Evolutionary conservation across 495 filamentous ascomycete genomes (phyloP), one percentile per base, ranked within the genome.

Genomic region (Penicillium paxilli): DNA sequence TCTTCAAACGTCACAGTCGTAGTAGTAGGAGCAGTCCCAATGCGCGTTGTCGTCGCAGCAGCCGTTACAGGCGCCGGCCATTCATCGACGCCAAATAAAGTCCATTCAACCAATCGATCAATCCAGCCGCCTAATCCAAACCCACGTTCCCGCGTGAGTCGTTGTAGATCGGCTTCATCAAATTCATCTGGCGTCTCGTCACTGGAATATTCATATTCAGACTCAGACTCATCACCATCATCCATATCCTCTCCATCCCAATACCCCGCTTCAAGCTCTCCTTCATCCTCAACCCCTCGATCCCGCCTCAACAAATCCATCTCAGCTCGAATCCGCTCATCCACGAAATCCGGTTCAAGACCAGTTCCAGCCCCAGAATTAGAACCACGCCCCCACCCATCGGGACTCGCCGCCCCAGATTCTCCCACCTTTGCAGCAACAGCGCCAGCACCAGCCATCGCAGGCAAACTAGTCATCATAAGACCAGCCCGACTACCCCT

Each of bases 51-150:
- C 16, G 33, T 26, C 42, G 55, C 19, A 12, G 42, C 26, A n/a
- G 37, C 1, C 22, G 59, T 12, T 0, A 41, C 48, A 49, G 66
- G 28, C 6, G 56, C 51, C 28, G 72, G 68, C 63, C 66, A 73
- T 58, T 89, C 87, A 32, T 88, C 82, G 9, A 91, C 85, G 7
- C 85, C 82, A 67, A 94, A 93, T 16, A 94, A 68, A 14, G 84
- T 87, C 81, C 90, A 91, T 6, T 85, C 86, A 32, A 92, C 80
- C 52, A 92, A 60, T 42, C 80, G 78, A 58, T 89, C 89, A 57
- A 96, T 78, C 84, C 87, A 91, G 9, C 82, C 79, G 0, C 87
- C 87, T n/a, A 92, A 69, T 4, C 87, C 86, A 48, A 84, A 85
- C 38, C 81, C 82, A n/a, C 79, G 79, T 52, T 83, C 76, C 48